Evolutionary conservation across 805 yeast genomes (phyloP).

Genomic region (Barnettozyma siamensis): DNA sequence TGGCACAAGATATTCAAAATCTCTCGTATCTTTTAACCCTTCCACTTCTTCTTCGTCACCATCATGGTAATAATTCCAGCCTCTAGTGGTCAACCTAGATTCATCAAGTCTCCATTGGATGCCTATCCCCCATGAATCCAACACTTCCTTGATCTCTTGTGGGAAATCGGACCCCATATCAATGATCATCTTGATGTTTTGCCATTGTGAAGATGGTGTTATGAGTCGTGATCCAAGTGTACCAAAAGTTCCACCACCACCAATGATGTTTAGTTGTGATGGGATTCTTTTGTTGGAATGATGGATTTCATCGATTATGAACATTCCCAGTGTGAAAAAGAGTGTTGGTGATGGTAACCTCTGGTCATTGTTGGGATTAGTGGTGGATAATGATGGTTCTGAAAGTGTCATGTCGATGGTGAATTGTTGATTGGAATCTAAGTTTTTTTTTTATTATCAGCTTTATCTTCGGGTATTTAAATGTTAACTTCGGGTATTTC

Average conservation of each 20-base stretch:
- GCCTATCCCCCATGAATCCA: slow-evolving; percentile 60
- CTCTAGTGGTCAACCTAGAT: slow-evolving; percentile 65
- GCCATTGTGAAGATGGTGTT: slow-evolving; percentile 31
- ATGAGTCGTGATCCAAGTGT: slow-evolving; percentile 66
- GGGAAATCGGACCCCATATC: slow-evolving; percentile 85
- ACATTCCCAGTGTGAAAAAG: slow-evolving; percentile 78
- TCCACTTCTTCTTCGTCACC: not conserved
- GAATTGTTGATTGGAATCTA: too few relatives aligned
- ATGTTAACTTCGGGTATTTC: too few relatives aligned
- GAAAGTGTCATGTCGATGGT: too few relatives aligned
- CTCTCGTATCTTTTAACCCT: slow-evolving; percentile 28
- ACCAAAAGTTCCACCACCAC: slow-evolving; percentile 89
- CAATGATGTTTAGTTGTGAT: slow-evolving; percentile 50
- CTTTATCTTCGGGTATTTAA: too few relatives aligned
- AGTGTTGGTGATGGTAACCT: slow-evolving; percentile 10
- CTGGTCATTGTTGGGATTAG: too few relatives aligned
- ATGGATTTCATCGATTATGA: slow-evolving; percentile 82
- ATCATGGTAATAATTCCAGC: slow-evolving; percentile 68
- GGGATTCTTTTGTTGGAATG: slow-evolving; percentile 33
- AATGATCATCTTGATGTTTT: slow-evolving; percentile 59
- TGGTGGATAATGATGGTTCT: too few relatives aligned
- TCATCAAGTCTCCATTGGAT: slow-evolving; percentile 46
- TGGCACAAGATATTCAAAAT: slow-evolving; percentile 53
- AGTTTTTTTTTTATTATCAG: too few relatives aligned
- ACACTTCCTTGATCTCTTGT: slow-evolving; percentile 30